Evolutionary conservation across 2,329 filamentous ascomycete genomes (phyloP), one percentile per base, ranked within the genome.

Genomic region (Cladosporium austrohemisphaericum): DNA sequence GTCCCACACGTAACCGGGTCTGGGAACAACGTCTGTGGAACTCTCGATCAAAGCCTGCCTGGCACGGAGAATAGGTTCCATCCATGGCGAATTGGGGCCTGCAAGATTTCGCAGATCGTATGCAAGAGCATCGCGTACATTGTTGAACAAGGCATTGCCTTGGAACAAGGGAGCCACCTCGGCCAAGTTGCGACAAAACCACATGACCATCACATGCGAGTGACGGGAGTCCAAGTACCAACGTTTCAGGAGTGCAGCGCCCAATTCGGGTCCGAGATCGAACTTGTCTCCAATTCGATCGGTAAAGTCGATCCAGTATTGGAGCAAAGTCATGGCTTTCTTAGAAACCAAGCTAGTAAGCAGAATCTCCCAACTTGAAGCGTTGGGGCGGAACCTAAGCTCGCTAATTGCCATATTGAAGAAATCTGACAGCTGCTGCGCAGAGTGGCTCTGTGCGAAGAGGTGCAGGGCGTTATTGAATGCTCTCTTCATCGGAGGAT

Each of bases 191-290:
- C 59, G 56, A 48, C 59, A 63, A 9, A 60, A 49, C 52, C 51
- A 55, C 41, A 63, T 58, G 14, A 66, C 18, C 18, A 61, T 25
- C 10, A 51, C 46, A 33, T 65, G 61, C 10, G 61, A 54, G 18
- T 62, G 61, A 5, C 62, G 55, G 23, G 45, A 46, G 5, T 60
- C 51, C 13, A 50, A 52, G 44, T 60, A 66, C 49, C 53, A 65
- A 5, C 41, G 40, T n/a, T 49, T 53, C 19, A 66, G 26, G 37
- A 66, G 32, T 10, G 36, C 37, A 5, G 54, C 51, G 8, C 56
- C 62, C 5, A 55, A 43, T 16, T 25, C 23, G 5, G 53, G 35
- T 20, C 56, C 51, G 10, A 66, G 29, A 7, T 52, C 14, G 40
- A 55, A 51, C 9, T 43, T 32, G 11, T 41, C n/a, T 5, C 56